Evolutionary conservation across 169 alveolate genomes (phyloP).

Genomic region (Blepharisma undulans): DNA sequence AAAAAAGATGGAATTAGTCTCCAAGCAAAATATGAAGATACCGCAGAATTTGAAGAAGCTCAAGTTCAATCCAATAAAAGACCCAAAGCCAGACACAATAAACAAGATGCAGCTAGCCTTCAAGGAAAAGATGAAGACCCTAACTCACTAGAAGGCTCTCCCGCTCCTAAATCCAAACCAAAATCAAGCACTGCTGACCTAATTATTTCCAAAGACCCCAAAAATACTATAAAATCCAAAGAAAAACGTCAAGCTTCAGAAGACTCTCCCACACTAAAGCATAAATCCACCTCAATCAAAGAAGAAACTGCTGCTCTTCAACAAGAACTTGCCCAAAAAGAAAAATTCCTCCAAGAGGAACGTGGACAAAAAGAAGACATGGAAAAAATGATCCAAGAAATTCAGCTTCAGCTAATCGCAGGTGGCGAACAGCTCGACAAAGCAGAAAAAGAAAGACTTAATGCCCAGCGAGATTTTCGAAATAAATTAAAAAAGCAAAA

Average conservation of each 20-base stretch:
- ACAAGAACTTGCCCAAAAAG: constrained; percentile 10
- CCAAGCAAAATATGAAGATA: background rate
- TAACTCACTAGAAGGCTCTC: background rate
- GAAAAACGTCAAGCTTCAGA: background rate
- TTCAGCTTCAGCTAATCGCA: background rate
- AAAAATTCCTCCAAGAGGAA: background rate
- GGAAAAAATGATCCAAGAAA: background rate
- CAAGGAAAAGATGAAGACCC: background rate
- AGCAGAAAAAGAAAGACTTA: constrained; percentile 21
- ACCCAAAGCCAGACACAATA: background rate
- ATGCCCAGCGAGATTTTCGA: background rate
- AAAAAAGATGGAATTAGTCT: background rate
- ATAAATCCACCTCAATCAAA: background rate
- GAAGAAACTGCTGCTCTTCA: background rate
- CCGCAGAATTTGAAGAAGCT: background rate
- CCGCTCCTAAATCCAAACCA: background rate
- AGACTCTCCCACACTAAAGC: background rate
- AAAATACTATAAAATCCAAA: background rate
- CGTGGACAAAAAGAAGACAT: background rate
- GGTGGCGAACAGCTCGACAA: constrained; percentile 39
- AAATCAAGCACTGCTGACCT: background rate
- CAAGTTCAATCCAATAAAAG: background rate
- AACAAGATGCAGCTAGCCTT: background rate
- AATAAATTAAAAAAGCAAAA: constrained; percentile 13
- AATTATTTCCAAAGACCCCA: background rate